Base-by-base conservation (phyloP, 1,139 yeast species). In the Candida sojae region DNA sequence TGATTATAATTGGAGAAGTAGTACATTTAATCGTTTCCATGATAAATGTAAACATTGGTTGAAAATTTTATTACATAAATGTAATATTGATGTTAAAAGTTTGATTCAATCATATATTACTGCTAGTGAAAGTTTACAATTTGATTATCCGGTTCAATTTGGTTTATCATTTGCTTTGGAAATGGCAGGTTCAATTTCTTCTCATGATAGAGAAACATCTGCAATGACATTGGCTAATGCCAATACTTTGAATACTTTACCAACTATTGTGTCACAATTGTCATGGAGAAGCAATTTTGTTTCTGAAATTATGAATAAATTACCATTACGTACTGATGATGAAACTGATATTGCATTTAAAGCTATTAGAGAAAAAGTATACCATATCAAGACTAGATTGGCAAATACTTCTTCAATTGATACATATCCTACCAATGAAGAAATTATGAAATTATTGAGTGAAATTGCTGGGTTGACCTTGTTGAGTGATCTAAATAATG, bases 91-190 rank as follows among this genome's bases (percentile, higher is more conserved):
- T 59, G 78, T 88, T 62, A 90, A 88, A 64, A 82, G 91, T 48
- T 73, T 92, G 57, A 73, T 93, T 48, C 67, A 88, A 58, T 76
- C 87, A 1, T 93, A 93, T 60, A 80, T 91, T 10, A 77, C 91
- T 4, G 75, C 68, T 31, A 62, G 68, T 26, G 75, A 75, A 58
- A 60, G 66, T 40, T 64, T 66, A 39, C 69, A 63, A 44, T 54
- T 61, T 12, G 56, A 53, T 33, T 58, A 60, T 37, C 71, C 70
- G 47, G 78, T 88, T 39, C 86, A 88, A 49, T 84, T 80, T 61
- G 98, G 97, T 39, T 86, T 88, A 47, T 85, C 96, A 0, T 89
- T 93, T 74, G 98, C 98, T 0, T 71, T 91, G 53, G 95, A 89
- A 57, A 80, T 90, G 84, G 95, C 96, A 1, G 93, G 96, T 2